Conservation (phyloP, 2,329 filamentous ascomycete genomes). For the Byssothecium circinans region DNA sequence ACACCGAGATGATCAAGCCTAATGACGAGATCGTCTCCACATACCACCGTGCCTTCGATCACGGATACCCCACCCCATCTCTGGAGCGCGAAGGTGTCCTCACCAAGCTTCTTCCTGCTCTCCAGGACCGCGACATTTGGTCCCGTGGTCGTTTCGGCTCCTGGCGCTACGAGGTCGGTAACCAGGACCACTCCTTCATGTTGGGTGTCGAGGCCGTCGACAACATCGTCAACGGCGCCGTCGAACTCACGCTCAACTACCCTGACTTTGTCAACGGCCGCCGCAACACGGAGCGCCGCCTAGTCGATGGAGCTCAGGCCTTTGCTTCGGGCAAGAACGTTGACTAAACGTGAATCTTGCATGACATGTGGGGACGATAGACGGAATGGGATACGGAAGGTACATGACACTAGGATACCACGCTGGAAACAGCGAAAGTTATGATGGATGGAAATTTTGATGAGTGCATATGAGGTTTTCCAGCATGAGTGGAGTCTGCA, state of each 20-base stretch:
- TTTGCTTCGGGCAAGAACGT: slow-evolving; percentile 50
- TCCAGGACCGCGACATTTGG: slow-evolving; percentile 88
- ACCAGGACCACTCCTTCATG: slow-evolving; percentile 99
- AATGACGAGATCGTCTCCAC: slow-evolving; percentile 95
- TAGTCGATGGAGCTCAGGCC: slow-evolving; percentile 63
- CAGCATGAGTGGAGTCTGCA: slow-evolving; percentile 12
- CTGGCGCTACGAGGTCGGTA: slow-evolving; percentile 97
- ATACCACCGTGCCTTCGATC: slow-evolving; percentile 96
- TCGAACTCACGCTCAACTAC: slow-evolving; percentile 93
- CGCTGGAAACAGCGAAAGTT: slow-evolving; percentile 6
- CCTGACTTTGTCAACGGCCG: slow-evolving; percentile 90
- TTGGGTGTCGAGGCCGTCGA: slow-evolving; percentile 91
- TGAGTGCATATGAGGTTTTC: slow-evolving; percentile 9
- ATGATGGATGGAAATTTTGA: background rate
- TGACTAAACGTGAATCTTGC: slow-evolving; percentile 13
- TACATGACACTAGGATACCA: slow-evolving; percentile 16
- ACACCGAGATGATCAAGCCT: slow-evolving; percentile 93
- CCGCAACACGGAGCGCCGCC: slow-evolving; percentile 65
- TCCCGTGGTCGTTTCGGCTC: slow-evolving; percentile 96
- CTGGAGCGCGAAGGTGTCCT: slow-evolving; percentile 95
- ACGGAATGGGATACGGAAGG: slow-evolving; percentile 7
- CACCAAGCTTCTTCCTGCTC: slow-evolving; percentile 87
- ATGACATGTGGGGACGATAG: slow-evolving; percentile 7
- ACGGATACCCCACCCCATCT: slow-evolving; percentile 94
- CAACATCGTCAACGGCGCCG: slow-evolving; percentile 83